Evolutionary conservation across 345 rosid genomes (phyloP).

Genomic region (Populus pruinosa): DNA sequence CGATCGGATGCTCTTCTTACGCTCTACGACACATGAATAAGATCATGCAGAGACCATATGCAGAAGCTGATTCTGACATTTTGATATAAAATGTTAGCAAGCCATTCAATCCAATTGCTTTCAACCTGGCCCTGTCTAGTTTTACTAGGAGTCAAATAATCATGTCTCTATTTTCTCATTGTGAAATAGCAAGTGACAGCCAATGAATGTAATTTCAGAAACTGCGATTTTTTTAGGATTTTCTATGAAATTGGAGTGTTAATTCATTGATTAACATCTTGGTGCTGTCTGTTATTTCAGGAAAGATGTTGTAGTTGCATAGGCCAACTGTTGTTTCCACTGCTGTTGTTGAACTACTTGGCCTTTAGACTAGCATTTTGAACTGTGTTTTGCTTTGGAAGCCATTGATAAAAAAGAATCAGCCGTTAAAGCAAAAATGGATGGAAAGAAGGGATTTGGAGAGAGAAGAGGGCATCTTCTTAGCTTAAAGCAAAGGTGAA

Average conservation of each 20-base stretch:
- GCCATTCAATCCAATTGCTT: neutral
- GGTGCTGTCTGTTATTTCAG: slow-evolving; percentile 1
- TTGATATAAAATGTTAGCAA: neutral
- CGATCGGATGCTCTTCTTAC: neutral
- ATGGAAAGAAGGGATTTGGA: neutral
- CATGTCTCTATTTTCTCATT: neutral
- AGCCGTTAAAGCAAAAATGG: neutral
- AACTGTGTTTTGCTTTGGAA: neutral
- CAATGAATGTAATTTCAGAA: neutral
- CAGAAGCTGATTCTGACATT: neutral
- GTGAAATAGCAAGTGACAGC: neutral
- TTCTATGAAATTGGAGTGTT: neutral
- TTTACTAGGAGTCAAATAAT: neutral
- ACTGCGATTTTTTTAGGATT: neutral
- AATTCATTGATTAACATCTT: neutral
- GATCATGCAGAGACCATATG: neutral
- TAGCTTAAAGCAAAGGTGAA: slow-evolving; percentile 11
- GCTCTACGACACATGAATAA: neutral
- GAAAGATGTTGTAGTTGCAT: neutral
- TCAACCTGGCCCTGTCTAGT: neutral
- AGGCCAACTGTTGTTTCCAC: neutral
- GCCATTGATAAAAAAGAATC: neutral
- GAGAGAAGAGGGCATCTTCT: slow-evolving; percentile 5
- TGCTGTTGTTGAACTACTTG: neutral
- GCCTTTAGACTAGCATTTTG: slow-evolving; percentile 2